Evolutionary conservation across 257 asterid species (phyloP).

Genomic region (Scutellaria barbata): DNA sequence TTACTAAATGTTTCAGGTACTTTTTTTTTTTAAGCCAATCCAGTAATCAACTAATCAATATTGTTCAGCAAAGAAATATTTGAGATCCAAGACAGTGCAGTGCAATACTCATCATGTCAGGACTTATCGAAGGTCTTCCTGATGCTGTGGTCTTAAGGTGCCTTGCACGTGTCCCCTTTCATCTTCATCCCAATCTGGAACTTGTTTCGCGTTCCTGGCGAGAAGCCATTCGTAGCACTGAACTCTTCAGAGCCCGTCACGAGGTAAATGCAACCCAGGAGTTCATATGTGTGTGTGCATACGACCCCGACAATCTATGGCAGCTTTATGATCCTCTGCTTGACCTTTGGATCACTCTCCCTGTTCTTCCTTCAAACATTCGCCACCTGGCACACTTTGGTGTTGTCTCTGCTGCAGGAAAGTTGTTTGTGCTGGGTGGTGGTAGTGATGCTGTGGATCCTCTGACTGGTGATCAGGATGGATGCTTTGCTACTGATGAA

Average conservation of each 20-base stretch:
- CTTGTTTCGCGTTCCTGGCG: conserved; percentile 93
- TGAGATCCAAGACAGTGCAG: conserved; percentile 38
- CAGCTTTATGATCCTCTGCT: conserved; percentile 84
- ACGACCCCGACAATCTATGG: conserved; percentile 95
- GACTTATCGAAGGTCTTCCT: conserved; percentile 97
- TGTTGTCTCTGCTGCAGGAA: conserved; percentile 81
- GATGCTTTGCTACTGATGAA: conserved; percentile 89
- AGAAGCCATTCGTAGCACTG: conserved; percentile 70
- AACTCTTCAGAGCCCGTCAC: conserved; percentile 83
- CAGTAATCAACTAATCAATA: conserved; percentile 29
- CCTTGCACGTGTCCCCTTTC: conserved; percentile 91
- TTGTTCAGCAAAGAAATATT: conserved; percentile 19
- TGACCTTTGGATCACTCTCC: conserved; percentile 94
- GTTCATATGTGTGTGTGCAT: conserved; percentile 83
- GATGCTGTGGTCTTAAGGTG: conserved; percentile 94
- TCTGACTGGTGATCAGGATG: conserved; percentile 91
- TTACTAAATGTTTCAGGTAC: conserved; percentile 38
- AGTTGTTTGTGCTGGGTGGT: conserved; percentile 92
- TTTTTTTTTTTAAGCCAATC: conserved; percentile 29
- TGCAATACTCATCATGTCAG: conserved; percentile 57
- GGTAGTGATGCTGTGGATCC: conserved; percentile 98
- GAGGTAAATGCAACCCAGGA: conserved; percentile 83
- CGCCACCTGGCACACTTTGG: conserved; percentile 96
- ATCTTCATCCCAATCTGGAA: conserved; percentile 75
- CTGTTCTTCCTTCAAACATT: conserved; percentile 82